Evolutionary conservation across 805 yeast genomes (phyloP).

Genomic region (Pachysolen tannophilus): DNA sequence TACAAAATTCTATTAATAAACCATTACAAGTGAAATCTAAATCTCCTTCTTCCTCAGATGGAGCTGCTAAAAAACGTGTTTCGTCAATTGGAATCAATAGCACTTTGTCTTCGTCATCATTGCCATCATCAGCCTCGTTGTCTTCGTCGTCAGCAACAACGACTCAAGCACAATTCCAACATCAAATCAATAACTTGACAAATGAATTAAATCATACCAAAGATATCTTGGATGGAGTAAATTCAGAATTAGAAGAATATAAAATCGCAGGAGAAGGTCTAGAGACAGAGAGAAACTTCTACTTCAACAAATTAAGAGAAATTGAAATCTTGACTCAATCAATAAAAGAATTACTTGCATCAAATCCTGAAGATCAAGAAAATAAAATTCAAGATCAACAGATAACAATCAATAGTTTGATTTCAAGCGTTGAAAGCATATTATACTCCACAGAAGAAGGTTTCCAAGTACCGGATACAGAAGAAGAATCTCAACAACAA

Average conservation of each 20-base stretch:
- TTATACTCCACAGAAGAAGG: conserved; percentile 81
- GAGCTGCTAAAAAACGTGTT: conserved; percentile 16
- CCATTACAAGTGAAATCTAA: conserved; percentile 5
- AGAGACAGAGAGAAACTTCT: conserved; percentile 81
- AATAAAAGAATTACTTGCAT: conserved; percentile 29
- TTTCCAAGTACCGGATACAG: conserved; percentile 46
- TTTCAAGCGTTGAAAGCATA: conserved; percentile 64
- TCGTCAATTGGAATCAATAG: conserved; percentile 13
- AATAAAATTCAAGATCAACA: conserved; percentile 28
- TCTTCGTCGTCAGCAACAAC: conserved; percentile 4
- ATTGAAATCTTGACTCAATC: conserved; percentile 76
- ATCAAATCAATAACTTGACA: conserved; percentile 9
- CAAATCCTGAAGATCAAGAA: too few species aligned
- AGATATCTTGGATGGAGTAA: not conserved
- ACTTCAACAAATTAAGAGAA: conserved; percentile 81
- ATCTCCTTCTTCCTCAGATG: conserved; percentile 5
- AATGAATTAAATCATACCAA: conserved; percentile 12
- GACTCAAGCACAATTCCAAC: conserved; percentile 5
- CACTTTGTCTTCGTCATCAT: too few species aligned
- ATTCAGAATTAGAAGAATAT: conserved; percentile 48
- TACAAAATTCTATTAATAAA: conserved; percentile 6
- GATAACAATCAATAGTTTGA: conserved; percentile 28
- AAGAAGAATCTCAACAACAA: too few species aligned
- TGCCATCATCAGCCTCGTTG: too few species aligned
- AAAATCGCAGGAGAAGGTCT: conserved; percentile 55